Base-by-base conservation (phyloP, 441 rosid species). In the Aleurites moluccanus region DNA sequence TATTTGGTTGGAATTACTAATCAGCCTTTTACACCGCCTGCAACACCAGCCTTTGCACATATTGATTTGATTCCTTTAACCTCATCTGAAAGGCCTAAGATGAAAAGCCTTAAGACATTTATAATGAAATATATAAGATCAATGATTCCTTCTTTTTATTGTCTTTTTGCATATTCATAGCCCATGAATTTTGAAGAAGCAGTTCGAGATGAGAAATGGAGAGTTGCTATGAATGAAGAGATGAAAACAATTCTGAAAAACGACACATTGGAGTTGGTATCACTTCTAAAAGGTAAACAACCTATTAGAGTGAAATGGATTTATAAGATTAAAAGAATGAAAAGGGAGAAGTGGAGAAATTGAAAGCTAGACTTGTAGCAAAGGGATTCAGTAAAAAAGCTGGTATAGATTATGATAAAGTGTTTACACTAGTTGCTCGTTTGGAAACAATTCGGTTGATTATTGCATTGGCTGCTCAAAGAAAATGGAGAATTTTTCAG, bases 261-360 rank as follows among this genome's bases (percentile, higher is more conserved):
- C n/a, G 6, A 77, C 11, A 72, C 68, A 2, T 77, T 63, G 68
- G 63, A 77, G 14, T 20, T 65, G 15, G 3, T 7, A 23, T 1
- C 35, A 21, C 63, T 65, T 42, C 64, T 61, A 0, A 10, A 27
- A 13, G 20, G 60, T 8, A 23, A 63, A 0, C 4, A 55, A 53
- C 33, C 10, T 6, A 20, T 70, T 3, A 45, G 79, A 6, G 75
- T 69, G 2, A 69, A 76, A 25, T 76, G 64, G 71, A 45, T 76
- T 2, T 70, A 35, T 59, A 70, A 76, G 10, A 55, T 18, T 1
- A 76, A 62, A 52, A 62, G 40, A 64, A 70, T 62, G 64, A 27
- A 1, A 47, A 47, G 4, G 56, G 70, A 62, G 65, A 76, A 18
- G 42, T 72, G 1, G 67, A 72, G 18, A 55, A 55, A 55, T 55